Evolutionary conservation across 192 early-diverging fungal genomes (phyloP).

Genomic region (Backusella psychrophila): DNA sequence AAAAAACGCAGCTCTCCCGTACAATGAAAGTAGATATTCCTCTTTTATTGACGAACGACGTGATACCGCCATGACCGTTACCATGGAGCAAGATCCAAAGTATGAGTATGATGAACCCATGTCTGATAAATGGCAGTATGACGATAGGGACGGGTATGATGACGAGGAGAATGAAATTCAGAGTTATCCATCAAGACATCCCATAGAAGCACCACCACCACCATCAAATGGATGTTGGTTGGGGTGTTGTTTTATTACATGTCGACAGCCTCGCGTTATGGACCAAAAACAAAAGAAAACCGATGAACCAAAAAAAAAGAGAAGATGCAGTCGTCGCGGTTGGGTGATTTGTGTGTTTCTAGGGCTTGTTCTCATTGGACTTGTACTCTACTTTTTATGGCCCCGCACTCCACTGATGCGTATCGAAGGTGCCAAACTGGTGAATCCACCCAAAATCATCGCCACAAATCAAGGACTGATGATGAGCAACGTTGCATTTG

Average conservation of each 20-base stretch:
- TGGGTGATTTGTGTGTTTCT: constrained; percentile 15
- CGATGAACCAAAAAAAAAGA: not conserved
- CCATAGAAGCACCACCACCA: not conserved
- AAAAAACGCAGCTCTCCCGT: not conserved
- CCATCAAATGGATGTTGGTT: not conserved
- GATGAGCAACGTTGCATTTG: constrained; percentile 13
- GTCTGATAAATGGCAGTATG: constrained; percentile 5
- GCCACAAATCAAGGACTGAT: not conserved
- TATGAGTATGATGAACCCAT: not conserved
- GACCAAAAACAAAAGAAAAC: constrained; percentile 5
- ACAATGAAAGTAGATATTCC: not conserved
- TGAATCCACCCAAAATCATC: not conserved
- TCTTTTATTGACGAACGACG: not conserved
- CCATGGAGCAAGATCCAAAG: not conserved
- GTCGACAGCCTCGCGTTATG: not conserved
- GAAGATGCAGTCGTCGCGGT: not conserved
- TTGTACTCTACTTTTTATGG: constrained; percentile 11
- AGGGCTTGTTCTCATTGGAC: not conserved
- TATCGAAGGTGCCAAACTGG: constrained; percentile 1
- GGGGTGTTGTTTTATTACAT: constrained; percentile 11
- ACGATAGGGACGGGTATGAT: not conserved
- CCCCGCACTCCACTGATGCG: constrained; percentile 17
- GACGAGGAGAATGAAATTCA: not conserved
- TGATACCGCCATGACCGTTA: not conserved
- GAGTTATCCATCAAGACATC: not conserved